Evolutionary conservation across 495 filamentous ascomycete genomes (phyloP).

Genomic region (Evansstolkia leycettana): DNA sequence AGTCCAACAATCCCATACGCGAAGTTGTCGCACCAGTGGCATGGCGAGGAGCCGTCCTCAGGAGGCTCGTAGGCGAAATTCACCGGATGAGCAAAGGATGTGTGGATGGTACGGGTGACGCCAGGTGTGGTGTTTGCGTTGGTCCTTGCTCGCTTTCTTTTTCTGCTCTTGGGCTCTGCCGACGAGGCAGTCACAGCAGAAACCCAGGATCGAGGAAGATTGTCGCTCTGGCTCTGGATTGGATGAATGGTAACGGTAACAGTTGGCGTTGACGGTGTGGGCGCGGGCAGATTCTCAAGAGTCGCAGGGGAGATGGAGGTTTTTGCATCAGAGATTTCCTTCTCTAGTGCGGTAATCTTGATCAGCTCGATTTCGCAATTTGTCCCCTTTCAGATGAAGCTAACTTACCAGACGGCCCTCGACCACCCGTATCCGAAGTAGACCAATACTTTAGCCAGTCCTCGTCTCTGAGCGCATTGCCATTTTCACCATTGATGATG

Average conservation of each 20-base stretch:
- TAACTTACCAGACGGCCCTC: too few relatives aligned
- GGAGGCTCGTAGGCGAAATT: conserved; percentile 18
- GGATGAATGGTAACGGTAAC: too few relatives aligned
- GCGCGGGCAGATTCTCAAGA: too few relatives aligned
- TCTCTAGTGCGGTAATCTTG: background rate
- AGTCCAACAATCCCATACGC: conserved; percentile 25
- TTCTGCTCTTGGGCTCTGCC: background rate
- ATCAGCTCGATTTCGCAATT: background rate
- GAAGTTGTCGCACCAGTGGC: conserved; percentile 25
- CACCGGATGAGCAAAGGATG: conserved; percentile 27
- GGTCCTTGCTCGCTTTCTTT: background rate
- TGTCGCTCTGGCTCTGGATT: too few relatives aligned
- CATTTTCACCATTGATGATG: too few relatives aligned
- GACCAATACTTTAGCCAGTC: background rate
- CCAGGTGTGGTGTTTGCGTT: background rate
- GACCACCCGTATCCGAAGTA: background rate
- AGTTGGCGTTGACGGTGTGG: too few relatives aligned
- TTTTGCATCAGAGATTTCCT: too few relatives aligned
- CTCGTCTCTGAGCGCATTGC: too few relatives aligned
- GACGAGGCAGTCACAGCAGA: too few relatives aligned
- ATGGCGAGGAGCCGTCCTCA: conserved; percentile 11
- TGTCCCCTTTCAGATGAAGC: background rate
- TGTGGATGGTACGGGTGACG: conserved; percentile 10
- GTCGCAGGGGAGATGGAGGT: too few relatives aligned
- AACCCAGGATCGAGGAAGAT: too few relatives aligned